These are phyloP conservation scores for Gossypium turneri DNA, from an alignment of 345 rosid species.

Conservation along the genomic window DNA sequence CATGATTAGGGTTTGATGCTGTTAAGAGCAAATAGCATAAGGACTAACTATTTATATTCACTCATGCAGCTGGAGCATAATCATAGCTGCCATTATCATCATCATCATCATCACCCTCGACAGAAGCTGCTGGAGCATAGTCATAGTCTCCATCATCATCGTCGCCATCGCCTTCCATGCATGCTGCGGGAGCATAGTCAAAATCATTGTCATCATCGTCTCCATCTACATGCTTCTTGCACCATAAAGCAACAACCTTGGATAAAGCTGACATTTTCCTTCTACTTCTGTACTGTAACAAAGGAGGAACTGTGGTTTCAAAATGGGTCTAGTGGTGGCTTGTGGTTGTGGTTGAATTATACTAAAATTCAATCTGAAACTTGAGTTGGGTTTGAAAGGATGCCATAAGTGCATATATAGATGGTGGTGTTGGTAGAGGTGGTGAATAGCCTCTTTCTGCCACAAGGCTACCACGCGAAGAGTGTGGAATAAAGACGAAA, in stretches of 20 bases:
- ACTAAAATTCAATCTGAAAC: too few relatives aligned
- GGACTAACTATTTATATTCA: not conserved
- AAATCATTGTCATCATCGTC: conserved; percentile 11
- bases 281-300: too few relatives aligned
- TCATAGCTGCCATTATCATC: conserved; percentile 16
- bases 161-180: conserved; percentile 4
- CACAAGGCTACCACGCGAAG: conserved; percentile 14
- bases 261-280: conserved; percentile 14
- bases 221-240: conserved; percentile 9
- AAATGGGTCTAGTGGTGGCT: too few relatives aligned
- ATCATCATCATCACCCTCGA: conserved; percentile 21
- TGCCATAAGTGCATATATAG: not conserved
- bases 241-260: conserved; percentile 16
- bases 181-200: conserved; percentile 15
- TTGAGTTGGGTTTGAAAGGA: not conserved
- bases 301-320: too few relatives aligned
- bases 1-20: conserved; percentile 1
- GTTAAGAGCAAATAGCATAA: not conserved
- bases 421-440: not conserved
- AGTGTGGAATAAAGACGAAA: conserved; percentile 6
- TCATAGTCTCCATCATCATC: conserved; percentile 18
- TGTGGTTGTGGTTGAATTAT: too few relatives aligned
- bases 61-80: conserved; percentile 18
- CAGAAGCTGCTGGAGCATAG: conserved; percentile 14
- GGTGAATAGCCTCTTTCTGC: not conserved